phyloP scores from a whole-genome alignment of 164 flowering plant species.

The Kingdonia uniflora region DNA sequence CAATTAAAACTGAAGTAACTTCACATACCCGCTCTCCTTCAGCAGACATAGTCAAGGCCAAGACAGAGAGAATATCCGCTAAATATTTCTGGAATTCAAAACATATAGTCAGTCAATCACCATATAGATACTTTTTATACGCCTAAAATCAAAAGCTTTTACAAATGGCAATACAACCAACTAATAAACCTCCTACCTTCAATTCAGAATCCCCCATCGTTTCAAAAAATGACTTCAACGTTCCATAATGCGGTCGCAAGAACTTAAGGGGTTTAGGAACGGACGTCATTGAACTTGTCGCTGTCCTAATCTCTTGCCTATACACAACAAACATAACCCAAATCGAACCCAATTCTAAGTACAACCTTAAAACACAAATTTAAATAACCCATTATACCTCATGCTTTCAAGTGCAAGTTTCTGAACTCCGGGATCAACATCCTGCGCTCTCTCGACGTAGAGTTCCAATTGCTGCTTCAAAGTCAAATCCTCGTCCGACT shows the following conservation, averaged over 20 bases:
- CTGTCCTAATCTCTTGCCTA: constrained; percentile 90
- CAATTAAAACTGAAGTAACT: background rate
- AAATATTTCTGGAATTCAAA: constrained; percentile 57
- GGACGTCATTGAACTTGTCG: constrained; percentile 99
- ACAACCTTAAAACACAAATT: too few species aligned
- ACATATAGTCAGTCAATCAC: background rate
- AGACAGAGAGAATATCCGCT: constrained; percentile 90
- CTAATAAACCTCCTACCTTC: constrained; percentile 35
- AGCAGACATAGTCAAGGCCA: constrained; percentile 97
- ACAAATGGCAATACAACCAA: background rate
- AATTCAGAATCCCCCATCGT: constrained; percentile 65
- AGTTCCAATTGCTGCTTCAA: constrained; percentile 90
- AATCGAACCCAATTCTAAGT: too few species aligned
- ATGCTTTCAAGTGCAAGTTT: constrained; percentile 86
- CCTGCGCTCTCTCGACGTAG: constrained; percentile 89
- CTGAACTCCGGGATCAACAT: constrained; percentile 77
- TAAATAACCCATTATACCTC: constrained; percentile 41
- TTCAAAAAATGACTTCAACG: constrained; percentile 68
- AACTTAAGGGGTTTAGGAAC: constrained; percentile 96
- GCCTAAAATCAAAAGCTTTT: background rate
- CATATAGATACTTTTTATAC: too few species aligned
- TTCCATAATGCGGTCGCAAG: constrained; percentile 91
- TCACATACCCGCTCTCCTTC: constrained; percentile 83
- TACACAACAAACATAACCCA: background rate
- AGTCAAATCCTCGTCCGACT: constrained; percentile 98